Evolutionary conservation across 2,329 filamentous ascomycete species (phyloP).

Genomic region (Aschersonia sp.): DNA sequence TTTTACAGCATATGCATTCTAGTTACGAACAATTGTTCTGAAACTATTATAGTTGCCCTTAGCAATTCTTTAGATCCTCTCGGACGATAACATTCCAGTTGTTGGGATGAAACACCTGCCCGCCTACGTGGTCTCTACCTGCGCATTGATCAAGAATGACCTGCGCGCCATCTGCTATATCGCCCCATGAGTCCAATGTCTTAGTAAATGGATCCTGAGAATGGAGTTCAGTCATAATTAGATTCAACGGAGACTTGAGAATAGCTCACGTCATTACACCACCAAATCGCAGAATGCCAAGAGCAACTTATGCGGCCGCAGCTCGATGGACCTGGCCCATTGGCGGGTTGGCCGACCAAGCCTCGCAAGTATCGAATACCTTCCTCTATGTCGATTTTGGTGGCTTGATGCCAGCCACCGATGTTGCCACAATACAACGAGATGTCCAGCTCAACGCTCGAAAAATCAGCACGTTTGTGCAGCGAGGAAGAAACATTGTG

Average conservation of each 20-base stretch:
- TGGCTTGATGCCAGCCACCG: too few relatives aligned
- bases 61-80: neutral
- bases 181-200: neutral
- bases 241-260: neutral
- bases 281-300: neutral
- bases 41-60: neutral
- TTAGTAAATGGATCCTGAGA: neutral
- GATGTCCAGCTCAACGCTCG: too few relatives aligned
- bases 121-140: neutral
- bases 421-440: too few relatives aligned
- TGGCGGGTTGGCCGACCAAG: neutral
- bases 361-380: neutral
- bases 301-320: slow-evolving; percentile 1
- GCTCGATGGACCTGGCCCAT: neutral
- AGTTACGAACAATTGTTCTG: too few relatives aligned
- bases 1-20: too few relatives aligned
- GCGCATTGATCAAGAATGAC: neutral
- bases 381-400: neutral
- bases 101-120: neutral
- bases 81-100: slow-evolving; percentile 2
- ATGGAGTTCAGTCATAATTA: neutral
- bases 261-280: slow-evolving; percentile 3
- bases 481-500: too few relatives aligned
- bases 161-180: neutral
- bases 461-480: too few relatives aligned